phyloP scores from a whole-genome alignment of 73 alveolate genomes.

The Stentor roeselii region DNA sequence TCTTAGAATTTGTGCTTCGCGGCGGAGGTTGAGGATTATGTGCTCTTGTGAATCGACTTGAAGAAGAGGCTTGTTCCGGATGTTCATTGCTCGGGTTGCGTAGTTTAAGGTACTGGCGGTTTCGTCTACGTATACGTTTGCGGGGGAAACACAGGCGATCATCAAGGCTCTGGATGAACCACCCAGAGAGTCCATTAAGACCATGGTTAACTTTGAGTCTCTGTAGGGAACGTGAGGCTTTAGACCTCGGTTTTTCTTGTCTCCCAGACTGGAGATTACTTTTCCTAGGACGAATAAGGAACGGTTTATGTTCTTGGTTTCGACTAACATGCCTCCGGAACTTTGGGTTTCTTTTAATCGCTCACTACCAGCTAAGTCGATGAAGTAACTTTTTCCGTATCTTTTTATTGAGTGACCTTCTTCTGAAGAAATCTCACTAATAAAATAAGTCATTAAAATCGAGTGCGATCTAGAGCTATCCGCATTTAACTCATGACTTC shows the following conservation, averaged over 20 bases:
- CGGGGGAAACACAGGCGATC: conserved; percentile 98
- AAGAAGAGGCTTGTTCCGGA: conserved; percentile 94
- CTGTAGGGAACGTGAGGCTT: conserved; percentile 94
- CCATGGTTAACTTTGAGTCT: conserved; percentile 97
- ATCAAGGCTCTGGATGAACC: conserved; percentile 95
- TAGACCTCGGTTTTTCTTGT: conserved; percentile 58
- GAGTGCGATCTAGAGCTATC: conserved; percentile 98
- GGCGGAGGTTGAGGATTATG: conserved; percentile 73
- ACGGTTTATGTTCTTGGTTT: conserved; percentile 96
- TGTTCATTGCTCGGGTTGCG: conserved; percentile 97
- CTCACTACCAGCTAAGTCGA: conserved; percentile 98
- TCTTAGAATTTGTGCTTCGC: conserved; percentile 82
- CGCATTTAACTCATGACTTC: conserved; percentile 95
- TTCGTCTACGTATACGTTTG: conserved; percentile 90
- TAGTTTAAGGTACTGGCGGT: conserved; percentile 91
- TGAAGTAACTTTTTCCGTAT: conserved; percentile 96
- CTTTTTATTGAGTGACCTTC: conserved; percentile 93
- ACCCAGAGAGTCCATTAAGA: conserved; percentile 96
- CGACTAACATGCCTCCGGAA: conserved; percentile 94
- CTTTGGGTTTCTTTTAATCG: conserved; percentile 95
- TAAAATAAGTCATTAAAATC: conserved; percentile 91
- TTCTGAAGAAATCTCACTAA: conserved; percentile 76
- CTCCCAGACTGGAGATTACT: conserved; percentile 76
- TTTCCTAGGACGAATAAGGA: conserved; percentile 94
- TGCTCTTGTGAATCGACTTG: conserved; percentile 95